Conservation (phyloP, 768 basidiomycete genomes). For the Cytidiella melzeri region DNA sequence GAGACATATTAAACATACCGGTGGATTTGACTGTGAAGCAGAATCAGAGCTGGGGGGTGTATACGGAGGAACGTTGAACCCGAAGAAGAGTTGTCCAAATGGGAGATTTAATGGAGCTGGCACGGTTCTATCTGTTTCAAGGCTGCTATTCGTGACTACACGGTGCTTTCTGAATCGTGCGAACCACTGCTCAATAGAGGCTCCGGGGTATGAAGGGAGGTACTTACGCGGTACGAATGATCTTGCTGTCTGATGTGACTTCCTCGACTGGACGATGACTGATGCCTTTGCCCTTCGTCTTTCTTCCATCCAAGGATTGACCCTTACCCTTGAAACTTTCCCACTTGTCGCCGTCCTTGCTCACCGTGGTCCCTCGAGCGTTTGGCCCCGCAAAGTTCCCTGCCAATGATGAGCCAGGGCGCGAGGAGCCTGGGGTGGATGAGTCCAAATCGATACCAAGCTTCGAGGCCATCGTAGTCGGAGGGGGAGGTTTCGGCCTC, state of each 20-base stretch:
- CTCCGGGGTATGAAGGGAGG: background rate
- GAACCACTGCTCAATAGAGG: constrained; percentile 13
- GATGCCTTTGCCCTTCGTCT: constrained; percentile 93
- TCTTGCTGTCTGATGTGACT: constrained; percentile 77
- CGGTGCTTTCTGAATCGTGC: constrained; percentile 56
- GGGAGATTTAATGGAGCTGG: constrained; percentile 90
- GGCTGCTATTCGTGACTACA: constrained; percentile 74
- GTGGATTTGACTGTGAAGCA: constrained; percentile 4
- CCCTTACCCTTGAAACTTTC: constrained; percentile 97
- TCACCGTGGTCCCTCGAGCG: constrained; percentile 41
- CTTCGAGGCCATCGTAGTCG: constrained; percentile 92
- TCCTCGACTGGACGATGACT: constrained; percentile 77
- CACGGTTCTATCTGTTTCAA: constrained; percentile 70
- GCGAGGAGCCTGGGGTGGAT: constrained; percentile 78
- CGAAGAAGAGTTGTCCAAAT: constrained; percentile 94
- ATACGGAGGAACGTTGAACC: constrained; percentile 77
- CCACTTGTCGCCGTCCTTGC: constrained; percentile 79
- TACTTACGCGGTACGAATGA: constrained; percentile 84
- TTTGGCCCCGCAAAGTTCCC: constrained; percentile 56
- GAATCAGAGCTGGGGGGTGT: constrained; percentile 34
- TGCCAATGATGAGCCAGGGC: constrained; percentile 69
- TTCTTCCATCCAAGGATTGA: constrained; percentile 83
- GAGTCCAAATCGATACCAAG: constrained; percentile 90
- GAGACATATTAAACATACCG: constrained; percentile 20
- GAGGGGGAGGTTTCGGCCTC: constrained; percentile 72